These are phyloP conservation scores for Trypanosoma vivax DNA, from an alignment of 208 protist species.

Conservation along the genomic window DNA sequence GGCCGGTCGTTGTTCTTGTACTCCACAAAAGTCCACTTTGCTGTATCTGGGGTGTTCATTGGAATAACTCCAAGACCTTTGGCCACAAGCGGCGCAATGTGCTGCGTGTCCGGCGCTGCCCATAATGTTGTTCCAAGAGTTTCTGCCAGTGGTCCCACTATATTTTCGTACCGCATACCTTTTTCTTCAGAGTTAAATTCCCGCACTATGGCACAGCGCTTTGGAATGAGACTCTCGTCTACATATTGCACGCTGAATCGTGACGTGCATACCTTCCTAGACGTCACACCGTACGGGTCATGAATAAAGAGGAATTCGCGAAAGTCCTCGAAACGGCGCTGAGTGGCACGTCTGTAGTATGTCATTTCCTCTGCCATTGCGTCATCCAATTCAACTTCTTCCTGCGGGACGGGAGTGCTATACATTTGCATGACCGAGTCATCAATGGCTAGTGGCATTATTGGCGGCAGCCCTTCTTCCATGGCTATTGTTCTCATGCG, in stretches of 20 bases:
- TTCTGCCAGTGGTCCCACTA: constrained; percentile 30
- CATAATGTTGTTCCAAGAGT: constrained; percentile 35
- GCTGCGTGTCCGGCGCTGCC: constrained; percentile 41
- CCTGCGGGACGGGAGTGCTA: constrained; percentile 24
- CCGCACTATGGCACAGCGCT: constrained; percentile 42
- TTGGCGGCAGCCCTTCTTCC: constrained; percentile 60
- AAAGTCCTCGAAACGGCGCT: constrained; percentile 68
- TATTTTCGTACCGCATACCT: constrained; percentile 27
- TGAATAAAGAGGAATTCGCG: constrained; percentile 74
- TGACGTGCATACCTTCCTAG: constrained; percentile 36
- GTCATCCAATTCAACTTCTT: constrained; percentile 35
- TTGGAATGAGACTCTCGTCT: constrained; percentile 50
- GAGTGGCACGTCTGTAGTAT: constrained; percentile 54
- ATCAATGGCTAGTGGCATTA: constrained; percentile 58
- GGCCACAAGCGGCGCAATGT: constrained; percentile 40
- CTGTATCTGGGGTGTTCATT: constrained; percentile 53
- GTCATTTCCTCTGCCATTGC: constrained; percentile 45
- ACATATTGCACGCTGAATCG: constrained; percentile 67
- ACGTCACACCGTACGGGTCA: constrained; percentile 55
- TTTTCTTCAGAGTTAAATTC: constrained; percentile 61
- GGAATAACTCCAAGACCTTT: constrained; percentile 51
- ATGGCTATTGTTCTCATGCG: constrained; percentile 38
- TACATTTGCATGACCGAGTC: constrained; percentile 30
- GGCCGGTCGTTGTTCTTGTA: constrained; percentile 34
- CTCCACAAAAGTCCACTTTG: constrained; percentile 81